phyloP scores from a whole-genome alignment of 2,329 filamentous ascomycete species.

The Ustilaginoidea virens region DNA sequence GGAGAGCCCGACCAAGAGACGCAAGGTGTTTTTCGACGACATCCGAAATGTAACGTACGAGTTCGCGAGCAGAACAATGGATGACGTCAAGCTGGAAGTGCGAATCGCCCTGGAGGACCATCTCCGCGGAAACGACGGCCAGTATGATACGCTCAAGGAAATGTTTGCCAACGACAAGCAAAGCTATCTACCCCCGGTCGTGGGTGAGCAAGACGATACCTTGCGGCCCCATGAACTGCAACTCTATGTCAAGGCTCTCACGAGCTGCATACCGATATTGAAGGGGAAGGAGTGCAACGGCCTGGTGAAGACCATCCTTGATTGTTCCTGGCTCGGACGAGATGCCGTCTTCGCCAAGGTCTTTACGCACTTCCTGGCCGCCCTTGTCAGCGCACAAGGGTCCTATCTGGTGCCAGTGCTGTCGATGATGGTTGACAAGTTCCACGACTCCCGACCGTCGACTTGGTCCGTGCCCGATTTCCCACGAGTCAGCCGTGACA shows the following conservation, averaged over 20 bases:
- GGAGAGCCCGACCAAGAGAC: constrained; percentile 34
- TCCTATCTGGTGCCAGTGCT: constrained; percentile 62
- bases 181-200: constrained; percentile 21
- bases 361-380: constrained; percentile 52
- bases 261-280: constrained; percentile 43
- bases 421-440: constrained; percentile 65
- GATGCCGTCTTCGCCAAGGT: constrained; percentile 50
- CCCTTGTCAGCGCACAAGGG: constrained; percentile 69
- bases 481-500: constrained; percentile 43
- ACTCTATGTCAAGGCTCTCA: constrained; percentile 46
- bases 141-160: constrained; percentile 45
- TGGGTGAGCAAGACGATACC: constrained; percentile 30
- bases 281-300: constrained; percentile 41
- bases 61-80: constrained; percentile 34
- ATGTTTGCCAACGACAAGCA: constrained; percentile 36
- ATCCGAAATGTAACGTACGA: constrained; percentile 41
- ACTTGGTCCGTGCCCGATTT: constrained; percentile 35
- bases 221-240: constrained; percentile 40
- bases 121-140: constrained; percentile 39
- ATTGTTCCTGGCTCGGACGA: constrained; percentile 48
- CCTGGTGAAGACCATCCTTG: constrained; percentile 42
- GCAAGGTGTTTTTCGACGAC: constrained; percentile 43
- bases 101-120: constrained; percentile 41
- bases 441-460: constrained; percentile 37
- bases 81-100: constrained; percentile 40